Conservation (phyloP, 192 early-diverging fungal species). For the Gaertneriomyces semiglobifer region DNA sequence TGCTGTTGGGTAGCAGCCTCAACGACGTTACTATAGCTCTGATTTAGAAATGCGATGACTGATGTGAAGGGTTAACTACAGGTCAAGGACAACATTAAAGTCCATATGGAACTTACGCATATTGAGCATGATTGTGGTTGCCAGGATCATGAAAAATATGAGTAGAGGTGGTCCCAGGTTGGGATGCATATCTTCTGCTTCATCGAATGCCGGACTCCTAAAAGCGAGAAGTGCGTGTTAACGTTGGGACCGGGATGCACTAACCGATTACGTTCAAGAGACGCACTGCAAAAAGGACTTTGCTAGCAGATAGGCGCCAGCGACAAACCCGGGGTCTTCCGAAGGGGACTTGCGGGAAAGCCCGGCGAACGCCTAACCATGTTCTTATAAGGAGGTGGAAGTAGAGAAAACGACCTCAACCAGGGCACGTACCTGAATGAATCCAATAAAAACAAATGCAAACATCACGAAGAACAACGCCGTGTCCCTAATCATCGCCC, state of each 20-base stretch:
- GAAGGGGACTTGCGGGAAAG: conserved; percentile 13
- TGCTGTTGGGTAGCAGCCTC: conserved; percentile 24
- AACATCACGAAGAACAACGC: conserved; percentile 29
- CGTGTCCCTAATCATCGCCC: conserved; percentile 25
- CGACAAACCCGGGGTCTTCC: conserved; percentile 18
- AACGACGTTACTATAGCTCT: conserved; percentile 20
- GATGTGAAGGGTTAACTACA: not conserved
- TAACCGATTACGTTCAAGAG: not conserved
- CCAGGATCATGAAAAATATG: conserved; percentile 26
- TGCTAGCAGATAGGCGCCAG: conserved; percentile 15
- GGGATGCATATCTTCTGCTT: conserved; percentile 21
- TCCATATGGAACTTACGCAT: conserved; percentile 15
- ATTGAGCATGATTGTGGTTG: conserved; percentile 27
- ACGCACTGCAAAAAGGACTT: conserved; percentile 29
- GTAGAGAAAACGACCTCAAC: not conserved
- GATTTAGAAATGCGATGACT: conserved; percentile 32
- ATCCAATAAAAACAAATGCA: conserved; percentile 26
- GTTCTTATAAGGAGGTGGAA: too few relatives aligned
- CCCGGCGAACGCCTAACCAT: conserved; percentile 22
- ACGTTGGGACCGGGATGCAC: not conserved
- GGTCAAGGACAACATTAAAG: not conserved
- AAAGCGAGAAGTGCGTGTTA: not conserved
- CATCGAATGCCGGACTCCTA: conserved; percentile 25
- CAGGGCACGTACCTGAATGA: conserved; percentile 15
- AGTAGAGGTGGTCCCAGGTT: conserved; percentile 20